Percentiles rank a stretch among this genome's conserved stretches.
phyloP scores from a whole-genome alignment of 371 early-diverging fungal species.

The Parasitella parasitica region DNA sequence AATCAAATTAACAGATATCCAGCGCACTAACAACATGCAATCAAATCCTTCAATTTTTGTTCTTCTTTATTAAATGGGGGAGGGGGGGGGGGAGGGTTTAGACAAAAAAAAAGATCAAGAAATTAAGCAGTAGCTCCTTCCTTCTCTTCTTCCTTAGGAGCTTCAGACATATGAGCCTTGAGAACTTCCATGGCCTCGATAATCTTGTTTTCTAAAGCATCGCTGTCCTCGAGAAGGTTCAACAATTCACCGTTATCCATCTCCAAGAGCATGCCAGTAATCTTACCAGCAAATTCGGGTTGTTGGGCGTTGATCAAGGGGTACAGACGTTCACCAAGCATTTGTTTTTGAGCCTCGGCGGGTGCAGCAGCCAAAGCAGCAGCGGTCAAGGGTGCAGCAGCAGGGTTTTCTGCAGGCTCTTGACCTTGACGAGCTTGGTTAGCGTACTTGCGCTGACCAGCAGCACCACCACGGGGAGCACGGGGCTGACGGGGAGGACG shows the following conservation, averaged over 20 bases:
- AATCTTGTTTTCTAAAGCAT: conserved; percentile 73
- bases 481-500: conserved; percentile 53
- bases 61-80: conserved; percentile 17
- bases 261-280: conserved; percentile 98
- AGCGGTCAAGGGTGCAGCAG: conserved; percentile 66
- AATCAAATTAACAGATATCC: not conserved
- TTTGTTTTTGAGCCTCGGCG: conserved; percentile 89
- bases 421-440: conserved; percentile 41
- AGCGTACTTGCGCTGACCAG: conserved; percentile 57
- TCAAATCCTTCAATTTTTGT: not conserved
- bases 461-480: conserved; percentile 61
- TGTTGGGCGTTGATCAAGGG: conserved; percentile 71
- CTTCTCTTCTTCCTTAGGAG: conserved; percentile 18
- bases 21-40: not conserved
- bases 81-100: not conserved
- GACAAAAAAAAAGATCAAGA: conserved; percentile 2
- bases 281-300: conserved; percentile 89
- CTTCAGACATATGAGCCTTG: conserved; percentile 33
- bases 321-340: conserved; percentile 94
- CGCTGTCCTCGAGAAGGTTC: conserved; percentile 80
- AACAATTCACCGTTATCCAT: conserved; percentile 96
- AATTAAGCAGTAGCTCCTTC: conserved; percentile 14
- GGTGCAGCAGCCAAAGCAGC: conserved; percentile 81
- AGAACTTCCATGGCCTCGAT: conserved; percentile 91
- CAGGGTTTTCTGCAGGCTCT: conserved; percentile 33